Evolutionary conservation across 805 yeast genomes (phyloP), one percentile per base, ranked within the genome.

Genomic region (Barnettozyma populi): DNA sequence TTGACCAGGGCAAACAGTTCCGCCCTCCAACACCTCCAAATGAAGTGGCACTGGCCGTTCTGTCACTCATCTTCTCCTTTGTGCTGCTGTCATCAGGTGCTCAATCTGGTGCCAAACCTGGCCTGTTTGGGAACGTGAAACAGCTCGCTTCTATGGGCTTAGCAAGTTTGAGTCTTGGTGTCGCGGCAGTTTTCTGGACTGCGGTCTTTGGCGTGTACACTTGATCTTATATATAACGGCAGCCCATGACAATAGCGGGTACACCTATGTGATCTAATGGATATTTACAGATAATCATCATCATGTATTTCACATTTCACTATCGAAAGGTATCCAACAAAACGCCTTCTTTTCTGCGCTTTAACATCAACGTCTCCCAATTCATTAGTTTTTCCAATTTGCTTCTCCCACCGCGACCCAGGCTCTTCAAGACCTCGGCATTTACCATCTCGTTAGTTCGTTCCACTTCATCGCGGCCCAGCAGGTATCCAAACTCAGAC

Each of bases 361-460:
- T 24, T 27, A 39, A 13, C 42, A 73, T 64, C 34, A 77, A 56
- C 45, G 66, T 62, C 53, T 76, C 78, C 25, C 78, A 60, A 6
- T 71, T 66, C 35, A 79, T 69, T 9, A 66, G 65, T 25, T 71
- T 65, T 6, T 69, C 66, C 52, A 72, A 20, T n/a, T 39, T 39
- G 32, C 42, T 39, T 19, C 34, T 39, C n/a, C 32, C 32, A 20
- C 42, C 42, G 21, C 34, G 70, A n/a, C 79, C 75, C 41, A 67
- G 53, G 36, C 66, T 65, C n/a, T 64, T 64, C 29, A 78, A 50
- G 16, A 75, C 70, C 32, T 72, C 69, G 8, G 73, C 62, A 46
- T 72, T 72, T 36, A 78, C 53, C 35, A 65, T 68, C 50, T 76
- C 78, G 37, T 72, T 66, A 24, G 73, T 51, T 43, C 69, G 69